Evolutionary conservation across 208 protist genomes (phyloP), one percentile per base, ranked within the genome.

Genomic region (Crithidia mellificae): DNA sequence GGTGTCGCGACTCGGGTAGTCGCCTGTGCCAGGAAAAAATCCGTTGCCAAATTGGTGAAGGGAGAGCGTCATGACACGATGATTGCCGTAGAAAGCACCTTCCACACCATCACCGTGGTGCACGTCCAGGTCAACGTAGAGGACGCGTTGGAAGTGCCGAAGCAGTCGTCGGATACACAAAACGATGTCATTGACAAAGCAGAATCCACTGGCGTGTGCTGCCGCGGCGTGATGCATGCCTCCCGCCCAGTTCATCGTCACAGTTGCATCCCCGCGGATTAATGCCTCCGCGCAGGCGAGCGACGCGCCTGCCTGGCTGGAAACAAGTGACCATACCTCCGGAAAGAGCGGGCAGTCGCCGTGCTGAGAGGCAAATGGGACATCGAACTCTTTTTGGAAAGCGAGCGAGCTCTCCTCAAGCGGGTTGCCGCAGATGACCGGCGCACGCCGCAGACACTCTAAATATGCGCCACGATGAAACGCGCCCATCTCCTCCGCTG

Each of bases 131-230:
- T 99, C 99, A 39, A 99, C 92, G 86, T 99, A 99, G 8, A 99
- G 78, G n/a, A 99, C 98, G 43, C 98, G 84, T 63, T 98, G 94
- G 53, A 84, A 91, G 50, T 78, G 64, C 24, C 98, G 99, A 38
- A 99, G 85, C n/a, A 99, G 86, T 57, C 99, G 98, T 11, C 99
- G 83, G 50, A 99, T 99, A 27, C 86, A 98, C 12, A 99, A 80
- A 6, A 99, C 99, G 80, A 99, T 99, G 84, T 99, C 99, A 77
- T 99, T 99, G 25, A 99, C 92, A 82, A 99, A 99, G 88, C 99
- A 99, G 75, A 99, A 99, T 1, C 99, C 99, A 65, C 88, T 94
- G 2, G 97, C 94, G 77, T 98, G 89, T 19, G 81, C 80, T 17
- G 93, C 94, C 8, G 97, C 96, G 1, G 97, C 97, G 77, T 99